Percentiles rank a stretch among this genome's conserved stretches.
phyloP scores from a whole-genome alignment of 75 land plant genomes.

The Pinus tabuliformis region DNA sequence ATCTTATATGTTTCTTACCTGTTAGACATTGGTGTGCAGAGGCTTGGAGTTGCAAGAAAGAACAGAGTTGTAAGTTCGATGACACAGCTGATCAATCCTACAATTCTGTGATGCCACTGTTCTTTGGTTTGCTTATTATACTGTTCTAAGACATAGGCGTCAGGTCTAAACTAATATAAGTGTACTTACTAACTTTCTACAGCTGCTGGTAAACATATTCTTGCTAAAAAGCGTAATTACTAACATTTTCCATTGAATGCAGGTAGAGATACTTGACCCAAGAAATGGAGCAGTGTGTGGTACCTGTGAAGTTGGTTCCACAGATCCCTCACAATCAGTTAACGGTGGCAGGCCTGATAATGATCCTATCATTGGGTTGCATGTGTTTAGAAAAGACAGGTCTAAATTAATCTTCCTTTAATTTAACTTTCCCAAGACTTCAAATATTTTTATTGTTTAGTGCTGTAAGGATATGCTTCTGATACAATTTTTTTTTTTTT shows the following conservation, averaged over 20 bases:
- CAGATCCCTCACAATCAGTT: background rate
- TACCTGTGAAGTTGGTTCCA: slow-evolving; percentile 17
- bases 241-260: background rate
- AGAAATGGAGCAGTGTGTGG: slow-evolving; percentile 41
- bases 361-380: slow-evolving; percentile 55
- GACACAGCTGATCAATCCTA: background rate
- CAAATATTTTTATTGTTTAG: no score
- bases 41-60: no score
- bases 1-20: no score
- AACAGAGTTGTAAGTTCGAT: slow-evolving; percentile 52
- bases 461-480: no score
- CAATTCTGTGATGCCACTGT: background rate
- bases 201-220: background rate
- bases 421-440: no score
- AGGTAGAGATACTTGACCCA: slow-evolving; percentile 71
- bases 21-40: no score
- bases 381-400: slow-evolving; percentile 38
- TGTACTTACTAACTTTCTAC: background rate
- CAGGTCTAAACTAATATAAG: background rate
- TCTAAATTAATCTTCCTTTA: background rate
- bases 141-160: background rate
- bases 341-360: slow-evolving; percentile 12
- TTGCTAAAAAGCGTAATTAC: background rate
- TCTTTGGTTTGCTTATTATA: background rate
- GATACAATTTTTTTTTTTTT: no score